phyloP scores from a whole-genome alignment of 1,284 basidiomycete genomes.

The Rugosomyces carneus region DNA sequence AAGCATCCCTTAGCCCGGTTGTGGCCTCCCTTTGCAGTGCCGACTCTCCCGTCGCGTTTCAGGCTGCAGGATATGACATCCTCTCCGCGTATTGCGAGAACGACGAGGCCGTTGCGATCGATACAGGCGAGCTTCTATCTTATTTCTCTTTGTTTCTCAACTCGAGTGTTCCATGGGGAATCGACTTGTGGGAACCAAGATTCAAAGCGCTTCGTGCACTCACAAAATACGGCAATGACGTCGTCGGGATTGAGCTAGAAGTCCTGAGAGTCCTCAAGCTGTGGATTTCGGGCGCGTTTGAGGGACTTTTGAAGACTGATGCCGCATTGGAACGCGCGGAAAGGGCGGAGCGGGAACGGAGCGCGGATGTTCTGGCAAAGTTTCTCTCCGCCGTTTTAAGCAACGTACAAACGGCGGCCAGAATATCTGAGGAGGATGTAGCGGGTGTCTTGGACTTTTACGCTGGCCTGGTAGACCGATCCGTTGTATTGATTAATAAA shows the following conservation, averaged over 20 bases:
- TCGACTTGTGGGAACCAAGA: constrained; percentile 63
- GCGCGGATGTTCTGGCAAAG: constrained; percentile 49
- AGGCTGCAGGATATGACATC: constrained; percentile 65
- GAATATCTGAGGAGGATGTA: constrained; percentile 52
- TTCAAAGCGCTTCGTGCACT: constrained; percentile 61
- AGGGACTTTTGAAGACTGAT: constrained; percentile 39
- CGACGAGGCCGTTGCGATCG: constrained; percentile 35
- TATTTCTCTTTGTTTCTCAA: constrained; percentile 58
- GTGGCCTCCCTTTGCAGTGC: constrained; percentile 49
- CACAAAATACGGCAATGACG: constrained; percentile 49
- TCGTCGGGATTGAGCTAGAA: constrained; percentile 56
- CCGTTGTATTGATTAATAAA: constrained; percentile 36
- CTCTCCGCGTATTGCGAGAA: constrained; percentile 62
- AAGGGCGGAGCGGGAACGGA: constrained; percentile 51
- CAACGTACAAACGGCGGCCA: constrained; percentile 45
- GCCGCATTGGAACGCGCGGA: constrained; percentile 35
- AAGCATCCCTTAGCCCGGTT: constrained; percentile 45
- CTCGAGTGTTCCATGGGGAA: constrained; percentile 40
- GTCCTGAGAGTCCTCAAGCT: constrained; percentile 48
- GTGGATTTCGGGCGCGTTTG: constrained; percentile 63
- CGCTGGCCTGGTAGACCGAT: constrained; percentile 47
- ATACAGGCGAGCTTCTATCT: constrained; percentile 50
- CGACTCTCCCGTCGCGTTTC: constrained; percentile 47
- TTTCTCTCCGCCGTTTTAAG: constrained; percentile 49
- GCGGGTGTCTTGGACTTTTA: constrained; percentile 52